These are phyloP conservation scores for Aspergillus baeticus DNA, from an alignment of 495 filamentous ascomycete species.

Conservation along the genomic window DNA sequence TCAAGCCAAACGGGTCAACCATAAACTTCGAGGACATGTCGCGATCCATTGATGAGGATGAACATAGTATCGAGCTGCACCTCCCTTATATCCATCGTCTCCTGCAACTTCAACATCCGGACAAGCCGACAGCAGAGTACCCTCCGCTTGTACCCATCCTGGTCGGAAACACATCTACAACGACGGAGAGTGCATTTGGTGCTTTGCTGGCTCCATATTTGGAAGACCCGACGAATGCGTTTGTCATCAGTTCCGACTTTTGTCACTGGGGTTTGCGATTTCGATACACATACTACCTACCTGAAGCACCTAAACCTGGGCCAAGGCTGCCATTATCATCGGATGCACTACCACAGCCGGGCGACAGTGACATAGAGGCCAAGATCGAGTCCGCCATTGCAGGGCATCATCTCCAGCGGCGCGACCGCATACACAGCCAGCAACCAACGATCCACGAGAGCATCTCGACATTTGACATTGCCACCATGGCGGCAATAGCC, in stretches of 20 bases:
- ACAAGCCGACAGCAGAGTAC: slow-evolving; percentile 46
- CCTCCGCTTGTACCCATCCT: slow-evolving; percentile 84
- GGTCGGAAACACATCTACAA: slow-evolving; percentile 69
- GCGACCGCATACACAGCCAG: slow-evolving; percentile 35
- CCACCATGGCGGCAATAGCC: slow-evolving; percentile 80
- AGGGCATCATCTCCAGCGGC: slow-evolving; percentile 39
- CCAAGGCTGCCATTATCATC: slow-evolving; percentile 42
- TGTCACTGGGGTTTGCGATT: slow-evolving; percentile 95
- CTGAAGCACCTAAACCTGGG: slow-evolving; percentile 41
- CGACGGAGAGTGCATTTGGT: slow-evolving; percentile 69
- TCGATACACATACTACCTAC: slow-evolving; percentile 79
- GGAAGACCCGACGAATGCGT: slow-evolving; percentile 70
- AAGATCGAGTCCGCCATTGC: slow-evolving; percentile 30
- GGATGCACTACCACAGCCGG: slow-evolving; percentile 40
- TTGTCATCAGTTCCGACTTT: slow-evolving; percentile 91
- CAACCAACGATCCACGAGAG: slow-evolving; percentile 74
- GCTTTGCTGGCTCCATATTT: slow-evolving; percentile 75
- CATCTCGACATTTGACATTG: slow-evolving; percentile 76
- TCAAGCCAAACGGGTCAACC: slow-evolving; percentile 35
- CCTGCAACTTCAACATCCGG: slow-evolving; percentile 43
- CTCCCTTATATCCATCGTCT: slow-evolving; percentile 92
- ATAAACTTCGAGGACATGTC: slow-evolving; percentile 71
- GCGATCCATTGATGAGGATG: slow-evolving; percentile 67
- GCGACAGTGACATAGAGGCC: slow-evolving; percentile 24
- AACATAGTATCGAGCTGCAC: slow-evolving; percentile 98